phyloP scores from a whole-genome alignment of 1,284 basidiomycete species.

The Cerrena zonata region DNA sequence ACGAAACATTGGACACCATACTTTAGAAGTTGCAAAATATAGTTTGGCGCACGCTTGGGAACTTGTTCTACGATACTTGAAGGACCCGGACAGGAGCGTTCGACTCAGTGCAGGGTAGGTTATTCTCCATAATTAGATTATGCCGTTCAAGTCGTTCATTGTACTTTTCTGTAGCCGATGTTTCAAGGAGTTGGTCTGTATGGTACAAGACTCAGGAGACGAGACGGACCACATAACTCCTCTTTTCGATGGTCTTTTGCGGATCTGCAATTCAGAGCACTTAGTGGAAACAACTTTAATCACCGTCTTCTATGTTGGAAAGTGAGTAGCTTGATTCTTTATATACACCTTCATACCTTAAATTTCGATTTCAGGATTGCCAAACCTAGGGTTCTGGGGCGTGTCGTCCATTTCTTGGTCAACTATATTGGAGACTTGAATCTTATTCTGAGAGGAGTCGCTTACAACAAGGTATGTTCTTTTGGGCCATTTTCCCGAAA shows the following conservation, averaged over 20 bases:
- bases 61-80: conserved; percentile 43
- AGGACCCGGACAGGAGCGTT: conserved; percentile 50
- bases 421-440: conserved; percentile 63
- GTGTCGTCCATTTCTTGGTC: conserved; percentile 62
- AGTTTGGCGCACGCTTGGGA: conserved; percentile 34
- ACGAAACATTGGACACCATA: conserved; percentile 45
- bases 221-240: conserved; percentile 31
- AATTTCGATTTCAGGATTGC: conserved; percentile 44
- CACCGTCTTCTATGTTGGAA: conserved; percentile 56
- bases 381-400: conserved; percentile 49
- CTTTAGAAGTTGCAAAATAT: conserved; percentile 28
- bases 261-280: conserved; percentile 38
- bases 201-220: conserved; percentile 29
- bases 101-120: conserved; percentile 65
- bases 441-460: conserved; percentile 62
- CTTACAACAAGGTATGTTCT: conserved; percentile 59
- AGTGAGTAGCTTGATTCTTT: conserved; percentile 38
- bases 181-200: conserved; percentile 42
- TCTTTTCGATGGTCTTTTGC: conserved; percentile 45
- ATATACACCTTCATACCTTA: too few species aligned
- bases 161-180: conserved; percentile 34
- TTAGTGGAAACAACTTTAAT: conserved; percentile 54
- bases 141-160: background rate
- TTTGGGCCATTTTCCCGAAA: background rate
- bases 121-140: background rate